Evolutionary conservation across 192 early-diverging fungal genomes (phyloP), one percentile per base, ranked within the genome.

Genomic region (Backusella tuberculispora): DNA sequence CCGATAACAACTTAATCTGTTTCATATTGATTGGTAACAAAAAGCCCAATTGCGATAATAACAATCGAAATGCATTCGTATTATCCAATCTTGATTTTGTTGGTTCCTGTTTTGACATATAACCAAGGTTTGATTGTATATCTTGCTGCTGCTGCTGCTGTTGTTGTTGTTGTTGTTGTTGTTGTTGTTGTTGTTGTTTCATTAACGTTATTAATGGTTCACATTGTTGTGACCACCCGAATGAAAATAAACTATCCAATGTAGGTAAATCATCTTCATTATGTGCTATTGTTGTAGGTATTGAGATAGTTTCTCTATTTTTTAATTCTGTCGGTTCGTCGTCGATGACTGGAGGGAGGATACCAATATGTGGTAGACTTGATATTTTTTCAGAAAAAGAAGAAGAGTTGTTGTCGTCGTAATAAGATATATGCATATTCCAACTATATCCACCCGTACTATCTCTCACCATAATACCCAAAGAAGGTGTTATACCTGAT

Each of bases 361-460:
- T 6, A 12, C 17, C 17, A 24, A 37, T 53, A 12, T 60, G 26
- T 19, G 24, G 17, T 41, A 13, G 5, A 2, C 2, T 14, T 14
- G 6, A 40, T 41, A 19, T 64, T 7, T 15, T 21, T 42, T 40
- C 6, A 46, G 74, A n/a, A 6, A 17, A 26, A 46, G 34, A 19
- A 19, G 21, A 13, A 26, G 10, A 38, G 26, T 60, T 13, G 37
- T 47, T 50, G 0, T 83, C 63, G 8, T 87, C 80, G 15, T 77
- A 71, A 76, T 92, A 92, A 65, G 81, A 69, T 14, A 90, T 77
- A 40, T 80, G 74, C n/a, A 84, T 77, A 37, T 83, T 83, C 92
- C 92, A 95, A 0, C 87, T 87, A 71, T 90, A 91, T 73, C 85
- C 90, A 34, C 93, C 93, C 14, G 82, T 89, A 8, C 87, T 76